Evolutionary conservation across 352 stramenopile species (phyloP), one percentile per base, ranked within the genome.

Genomic region (Phytopythium aichiense): DNA sequence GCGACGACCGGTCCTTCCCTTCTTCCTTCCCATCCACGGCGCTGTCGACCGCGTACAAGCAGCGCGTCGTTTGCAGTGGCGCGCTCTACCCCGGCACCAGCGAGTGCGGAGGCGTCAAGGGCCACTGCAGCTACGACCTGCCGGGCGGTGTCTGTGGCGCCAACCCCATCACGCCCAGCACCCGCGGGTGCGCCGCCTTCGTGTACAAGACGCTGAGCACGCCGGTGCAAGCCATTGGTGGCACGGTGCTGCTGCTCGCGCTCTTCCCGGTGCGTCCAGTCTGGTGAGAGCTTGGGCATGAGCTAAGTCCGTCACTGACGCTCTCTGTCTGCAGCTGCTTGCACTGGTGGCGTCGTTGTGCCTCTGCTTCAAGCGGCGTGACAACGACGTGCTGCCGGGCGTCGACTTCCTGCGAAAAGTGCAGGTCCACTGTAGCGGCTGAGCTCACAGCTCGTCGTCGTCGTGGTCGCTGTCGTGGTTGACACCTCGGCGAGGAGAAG

Each of bases 331-430:
- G 13, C 23, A 4, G 80, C 71, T 87, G 15, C 7, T 64, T 16
- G 89, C 86, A 58, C 56, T 88, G 8, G 3, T 86, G 12, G 63
- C 57, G 28, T 84, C 79, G 0, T 3, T 89, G 2, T 91, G 80
- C 43, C 71, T 93, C 18, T 88, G 83, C 60, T 80, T 88, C 33
- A 91, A 93, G 65, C 74, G 84, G 40, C 64, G 83, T 46, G 81
- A 93, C 49, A 69, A 88, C 65, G 84, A 90, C 50, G 81, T 91
- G 20, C 57, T 81, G n/a, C 84, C 84, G 2, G 42, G 63, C 11
- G 71, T 90, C 25, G 66, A 67, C n/a, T 89, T 88, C 63, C 76
- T 71, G 6, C 76, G 65, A 49, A 82, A 84, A 64, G 76, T 84
- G 33, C 72, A 72, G 61, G 64, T 87, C 20, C 64, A 84, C 56